Evolutionary conservation across 2,329 filamentous ascomycete species (phyloP), one percentile per base, ranked within the genome.

Genomic region (Chalara sp.): DNA sequence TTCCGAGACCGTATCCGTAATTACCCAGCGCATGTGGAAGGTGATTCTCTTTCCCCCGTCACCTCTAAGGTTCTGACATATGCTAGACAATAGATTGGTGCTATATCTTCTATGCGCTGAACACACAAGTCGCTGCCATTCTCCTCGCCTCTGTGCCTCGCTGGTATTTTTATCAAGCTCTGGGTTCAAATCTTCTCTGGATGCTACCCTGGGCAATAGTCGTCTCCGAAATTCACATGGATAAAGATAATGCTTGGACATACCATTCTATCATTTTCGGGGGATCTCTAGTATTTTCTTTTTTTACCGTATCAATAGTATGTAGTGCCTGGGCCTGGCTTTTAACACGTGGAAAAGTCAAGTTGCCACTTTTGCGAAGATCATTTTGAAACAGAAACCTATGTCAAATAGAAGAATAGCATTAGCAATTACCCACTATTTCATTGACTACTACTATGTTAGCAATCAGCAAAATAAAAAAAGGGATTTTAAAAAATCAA

Each of bases 191-290:
- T 58, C 45, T 89, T 0, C 63, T 84, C 0, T 88, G 83, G 61
- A 83, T 88, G 0, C 66, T 89, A 3, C 84, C 84, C 0, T 89
- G 84, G 83, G 83, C 84, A 0, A 78, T 89, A 40, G 81, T 76
- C 0, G 81, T 77, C 53, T 77, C 74, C 47, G 70, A 68, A 5
- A 67, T 66, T n/a, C 49, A 66, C 2, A 66, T 84, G 44, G 72
- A 74, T 6, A 62, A 70, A 3, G 65, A 67, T 0, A 76, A 81
- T 58, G 83, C 84, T 21, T 21, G 21, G 21, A 21, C 21, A 21
- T 87, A 83, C 61, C 79, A 87, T 58, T 73, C 76, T 0, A 63
- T 85, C 30, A 78, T 87, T 0, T 87, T 88, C 67, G 83, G 83
- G 0, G 84, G 84, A 0, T 83, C 79, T 55, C 66, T 87, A 43